These are phyloP conservation scores for Glycine soja DNA, from an alignment of 306 rosid genomes.

Conservation along the genomic window DNA sequence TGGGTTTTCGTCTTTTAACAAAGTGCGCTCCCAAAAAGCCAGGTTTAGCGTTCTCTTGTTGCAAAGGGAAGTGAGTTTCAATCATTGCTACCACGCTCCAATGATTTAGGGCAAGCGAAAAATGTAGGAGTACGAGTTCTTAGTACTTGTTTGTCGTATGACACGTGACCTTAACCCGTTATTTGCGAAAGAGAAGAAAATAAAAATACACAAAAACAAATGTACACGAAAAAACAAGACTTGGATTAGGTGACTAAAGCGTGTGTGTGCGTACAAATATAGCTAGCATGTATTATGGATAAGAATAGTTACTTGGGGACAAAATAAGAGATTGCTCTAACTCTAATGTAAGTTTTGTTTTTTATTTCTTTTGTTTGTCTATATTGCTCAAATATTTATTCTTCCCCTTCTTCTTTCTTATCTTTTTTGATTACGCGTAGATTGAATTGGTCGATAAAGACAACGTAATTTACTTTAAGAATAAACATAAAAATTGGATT, in stretches of 20 bases:
- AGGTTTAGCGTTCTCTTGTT: slow-evolving; percentile 6
- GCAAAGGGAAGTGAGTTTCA: background rate
- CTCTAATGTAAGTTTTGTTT: background rate
- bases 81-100: slow-evolving; percentile 49
- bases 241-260: background rate
- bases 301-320: slow-evolving; percentile 2
- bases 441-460: slow-evolving; percentile 6
- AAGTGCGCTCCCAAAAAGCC: slow-evolving; percentile 39
- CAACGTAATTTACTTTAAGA: background rate
- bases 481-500: slow-evolving; percentile 18
- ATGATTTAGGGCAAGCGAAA: slow-evolving; percentile 23
- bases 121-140: slow-evolving; percentile 22
- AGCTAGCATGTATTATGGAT: background rate
- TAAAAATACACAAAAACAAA: background rate
- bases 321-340: slow-evolving; percentile 26
- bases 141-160: slow-evolving; percentile 35
- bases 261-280: background rate
- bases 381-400: background rate
- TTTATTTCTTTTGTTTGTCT: background rate
- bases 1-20: slow-evolving; percentile 9
- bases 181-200: background rate
- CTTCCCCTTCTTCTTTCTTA: background rate
- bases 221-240: background rate
- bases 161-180: background rate
- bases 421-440: background rate